Evolutionary conservation across 192 early-diverging fungal genomes (phyloP).

Genomic region (Jimgerdemannia flammicorona): DNA sequence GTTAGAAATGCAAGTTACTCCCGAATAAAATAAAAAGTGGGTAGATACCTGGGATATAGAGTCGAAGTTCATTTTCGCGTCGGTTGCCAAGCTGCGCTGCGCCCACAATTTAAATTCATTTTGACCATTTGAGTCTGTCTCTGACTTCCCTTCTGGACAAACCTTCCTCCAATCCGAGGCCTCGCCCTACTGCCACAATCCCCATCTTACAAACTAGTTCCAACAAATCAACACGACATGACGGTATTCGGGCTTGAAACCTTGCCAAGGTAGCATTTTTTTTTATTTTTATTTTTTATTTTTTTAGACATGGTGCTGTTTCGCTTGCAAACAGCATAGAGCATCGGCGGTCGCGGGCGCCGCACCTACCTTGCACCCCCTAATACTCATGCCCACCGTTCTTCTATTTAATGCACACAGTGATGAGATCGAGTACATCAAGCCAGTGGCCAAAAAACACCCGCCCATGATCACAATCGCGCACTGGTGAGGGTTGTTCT

Average conservation of each 20-base stretch:
- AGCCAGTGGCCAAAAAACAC: slow-evolving; percentile 60
- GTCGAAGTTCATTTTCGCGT: background rate
- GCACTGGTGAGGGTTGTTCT: slow-evolving; percentile 62
- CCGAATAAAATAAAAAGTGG: background rate
- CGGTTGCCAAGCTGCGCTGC: no score
- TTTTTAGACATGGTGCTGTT: background rate
- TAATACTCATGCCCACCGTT: background rate
- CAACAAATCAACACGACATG: background rate
- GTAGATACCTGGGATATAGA: background rate
- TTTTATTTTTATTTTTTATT: no score
- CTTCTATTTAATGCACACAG: background rate
- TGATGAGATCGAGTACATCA: background rate
- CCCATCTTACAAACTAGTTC: background rate
- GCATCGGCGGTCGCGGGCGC: no score
- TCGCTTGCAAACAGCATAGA: background rate
- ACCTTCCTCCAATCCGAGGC: no score
- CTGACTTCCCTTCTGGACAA: no score
- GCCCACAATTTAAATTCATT: no score
- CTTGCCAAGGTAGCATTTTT: background rate
- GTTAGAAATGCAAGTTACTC: background rate
- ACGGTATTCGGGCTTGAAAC: background rate
- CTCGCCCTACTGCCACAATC: no score
- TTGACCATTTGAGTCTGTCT: no score
- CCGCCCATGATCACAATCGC: slow-evolving; percentile 83
- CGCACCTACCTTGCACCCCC: no score